Percentiles rank a stretch among this genome's conserved stretches.
These are phyloP conservation scores for Climacium dendroides DNA, from an alignment of 225 moss, liverwort and hornwort genomes.

Conservation along the genomic window DNA sequence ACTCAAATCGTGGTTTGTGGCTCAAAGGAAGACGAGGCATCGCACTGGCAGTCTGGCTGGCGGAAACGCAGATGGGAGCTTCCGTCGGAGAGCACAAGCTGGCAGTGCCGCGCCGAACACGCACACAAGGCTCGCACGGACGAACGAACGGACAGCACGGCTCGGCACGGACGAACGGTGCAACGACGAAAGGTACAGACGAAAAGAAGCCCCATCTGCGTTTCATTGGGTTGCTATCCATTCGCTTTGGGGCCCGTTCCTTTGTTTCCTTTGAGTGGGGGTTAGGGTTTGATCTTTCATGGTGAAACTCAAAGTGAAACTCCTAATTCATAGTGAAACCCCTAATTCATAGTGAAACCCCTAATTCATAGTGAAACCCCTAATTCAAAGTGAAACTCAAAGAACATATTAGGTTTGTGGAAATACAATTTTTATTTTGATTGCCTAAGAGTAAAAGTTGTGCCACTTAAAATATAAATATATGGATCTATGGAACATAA, in stretches of 20 bases:
- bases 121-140: background rate
- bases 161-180: background rate
- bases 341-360: too few relatives aligned
- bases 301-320: too few relatives aligned
- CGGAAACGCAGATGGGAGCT: background rate
- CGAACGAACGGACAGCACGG: background rate
- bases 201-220: background rate
- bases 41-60: too few relatives aligned
- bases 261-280: too few relatives aligned
- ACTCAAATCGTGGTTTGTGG: background rate
- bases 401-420: background rate
- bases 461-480: background rate
- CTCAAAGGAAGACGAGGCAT: background rate
- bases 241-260: background rate
- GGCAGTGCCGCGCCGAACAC: background rate
- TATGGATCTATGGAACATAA: accelerated
- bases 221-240: background rate
- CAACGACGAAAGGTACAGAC: background rate
- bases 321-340: too few relatives aligned
- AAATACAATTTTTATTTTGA: background rate
- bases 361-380: too few relatives aligned
- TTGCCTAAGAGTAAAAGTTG: background rate
- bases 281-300: too few relatives aligned
- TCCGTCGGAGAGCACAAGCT: too few relatives aligned
- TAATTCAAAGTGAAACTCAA: too few relatives aligned